Percentiles rank a stretch among this genome's conserved stretches.
phyloP scores from a whole-genome alignment of 202 grass and related monocot genomes.

The Carex sylvatica region DNA sequence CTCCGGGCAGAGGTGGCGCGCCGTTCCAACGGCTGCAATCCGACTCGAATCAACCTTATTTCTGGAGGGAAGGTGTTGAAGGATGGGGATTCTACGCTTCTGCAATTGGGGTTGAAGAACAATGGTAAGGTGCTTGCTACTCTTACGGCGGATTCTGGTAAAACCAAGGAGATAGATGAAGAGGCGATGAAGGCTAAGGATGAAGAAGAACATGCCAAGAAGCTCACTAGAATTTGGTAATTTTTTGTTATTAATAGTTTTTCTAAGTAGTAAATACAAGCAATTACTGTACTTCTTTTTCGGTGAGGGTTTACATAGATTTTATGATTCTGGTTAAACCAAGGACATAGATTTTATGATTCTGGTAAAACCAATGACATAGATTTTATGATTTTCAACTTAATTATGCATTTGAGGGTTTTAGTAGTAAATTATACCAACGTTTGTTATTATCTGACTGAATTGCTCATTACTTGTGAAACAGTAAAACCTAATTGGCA shows the following conservation, averaged over 20 bases:
- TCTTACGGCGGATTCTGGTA: conserved; percentile 40
- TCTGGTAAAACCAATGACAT: not conserved
- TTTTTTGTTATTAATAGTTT: not conserved
- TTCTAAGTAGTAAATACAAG: not conserved
- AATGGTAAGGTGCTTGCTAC: conserved; percentile 84
- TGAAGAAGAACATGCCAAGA: conserved; percentile 62
- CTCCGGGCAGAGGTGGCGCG: conserved; percentile 81
- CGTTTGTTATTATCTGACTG: not conserved
- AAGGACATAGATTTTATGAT: not conserved
- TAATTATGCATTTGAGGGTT: not conserved
- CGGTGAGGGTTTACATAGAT: too few relatives aligned
- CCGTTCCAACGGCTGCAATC: conserved; percentile 45
- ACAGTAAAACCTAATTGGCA: not conserved
- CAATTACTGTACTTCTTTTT: not conserved
- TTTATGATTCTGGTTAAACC: too few relatives aligned
- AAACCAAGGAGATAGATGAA: conserved; percentile 54
- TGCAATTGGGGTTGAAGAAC: conserved; percentile 55
- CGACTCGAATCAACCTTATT: conserved; percentile 68
- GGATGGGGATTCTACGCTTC: conserved; percentile 47
- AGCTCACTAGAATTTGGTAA: conserved; percentile 69
- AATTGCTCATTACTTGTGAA: not conserved
- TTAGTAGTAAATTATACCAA: not conserved
- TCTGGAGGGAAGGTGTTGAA: conserved; percentile 80
- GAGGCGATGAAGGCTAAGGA: conserved; percentile 48
- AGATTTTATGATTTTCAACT: not conserved